A percentile compares a stretch with the other conserved stretches of the same genome.
These are phyloP conservation scores for Geotrichum citri-aurantii DNA, from an alignment of 1,139 yeast species.

Conservation along the genomic window DNA sequence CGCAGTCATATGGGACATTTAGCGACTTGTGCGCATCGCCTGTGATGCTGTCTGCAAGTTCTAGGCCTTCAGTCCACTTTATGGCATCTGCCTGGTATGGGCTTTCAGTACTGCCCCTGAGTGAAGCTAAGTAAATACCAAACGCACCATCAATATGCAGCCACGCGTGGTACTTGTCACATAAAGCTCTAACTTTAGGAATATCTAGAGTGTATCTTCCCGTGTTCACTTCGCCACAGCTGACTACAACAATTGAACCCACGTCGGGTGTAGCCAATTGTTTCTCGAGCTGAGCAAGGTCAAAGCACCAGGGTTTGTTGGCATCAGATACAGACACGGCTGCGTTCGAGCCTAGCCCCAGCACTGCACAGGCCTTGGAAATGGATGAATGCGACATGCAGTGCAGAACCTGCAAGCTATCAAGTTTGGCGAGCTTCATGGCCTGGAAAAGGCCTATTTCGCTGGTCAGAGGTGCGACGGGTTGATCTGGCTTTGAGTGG, in stretches of 20 bases:
- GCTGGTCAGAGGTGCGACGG: not conserved
- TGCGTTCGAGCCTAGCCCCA: constrained; percentile 26
- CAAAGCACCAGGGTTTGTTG: constrained; percentile 25
- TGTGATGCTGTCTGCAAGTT: constrained; percentile 29
- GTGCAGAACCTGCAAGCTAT: constrained; percentile 23
- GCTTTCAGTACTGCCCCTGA: constrained; percentile 7
- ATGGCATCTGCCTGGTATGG: constrained; percentile 17
- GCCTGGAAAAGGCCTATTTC: constrained; percentile 19
- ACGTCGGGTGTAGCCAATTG: constrained; percentile 14
- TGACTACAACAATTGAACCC: constrained; percentile 24
- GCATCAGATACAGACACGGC: constrained; percentile 20
- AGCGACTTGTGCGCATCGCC: constrained; percentile 31
- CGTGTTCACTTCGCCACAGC: constrained; percentile 31
- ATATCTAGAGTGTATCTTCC: constrained; percentile 26
- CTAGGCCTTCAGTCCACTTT: constrained; percentile 23
- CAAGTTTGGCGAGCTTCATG: constrained; percentile 20
- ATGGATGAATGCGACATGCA: constrained; percentile 27
- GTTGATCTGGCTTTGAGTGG: not conserved
- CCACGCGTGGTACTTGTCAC: constrained; percentile 30
- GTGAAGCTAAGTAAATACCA: constrained; percentile 24
- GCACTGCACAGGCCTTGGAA: constrained; percentile 27
- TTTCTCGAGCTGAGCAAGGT: constrained; percentile 21
- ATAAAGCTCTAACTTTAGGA: constrained; percentile 22
- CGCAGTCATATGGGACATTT: constrained; percentile 31
- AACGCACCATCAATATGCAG: constrained; percentile 31